Conservation (phyloP, 2,329 filamentous ascomycete species). For the Exophiala xenobiotica region DNA sequence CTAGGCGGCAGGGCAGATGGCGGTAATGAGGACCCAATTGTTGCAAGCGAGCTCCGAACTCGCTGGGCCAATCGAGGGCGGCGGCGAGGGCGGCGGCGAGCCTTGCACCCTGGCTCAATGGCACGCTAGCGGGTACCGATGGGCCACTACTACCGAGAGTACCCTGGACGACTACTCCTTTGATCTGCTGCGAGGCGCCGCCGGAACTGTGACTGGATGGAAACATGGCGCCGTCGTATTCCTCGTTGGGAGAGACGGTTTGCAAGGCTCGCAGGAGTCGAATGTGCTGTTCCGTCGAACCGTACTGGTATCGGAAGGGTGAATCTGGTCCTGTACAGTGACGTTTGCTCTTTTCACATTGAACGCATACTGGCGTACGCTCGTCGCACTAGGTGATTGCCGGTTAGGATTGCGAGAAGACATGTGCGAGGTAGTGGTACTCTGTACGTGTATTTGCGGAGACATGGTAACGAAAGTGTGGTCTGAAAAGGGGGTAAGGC, state of each 20-base stretch:
- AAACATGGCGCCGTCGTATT: not conserved
- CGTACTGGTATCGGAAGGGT: constrained; percentile 12
- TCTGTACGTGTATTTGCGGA: too few species aligned
- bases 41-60: constrained; percentile 7
- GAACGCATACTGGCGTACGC: constrained; percentile 6
- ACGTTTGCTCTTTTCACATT: constrained; percentile 15
- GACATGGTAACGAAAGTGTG: too few species aligned
- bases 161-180: too few species aligned
- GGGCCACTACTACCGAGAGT: not conserved
- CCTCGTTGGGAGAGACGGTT: not conserved
- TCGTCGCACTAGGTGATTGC: constrained; percentile 9
- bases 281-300: constrained; percentile 3
- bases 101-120: not conserved
- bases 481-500: too few species aligned
- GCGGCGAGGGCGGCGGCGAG: not conserved
- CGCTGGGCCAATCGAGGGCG: constrained; percentile 3
- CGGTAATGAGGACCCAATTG: constrained; percentile 5
- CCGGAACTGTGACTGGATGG: not conserved
- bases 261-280: constrained; percentile 9
- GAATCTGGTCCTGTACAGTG: constrained; percentile 12
- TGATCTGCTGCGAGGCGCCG: not conserved
- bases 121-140: not conserved
- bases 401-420: constrained; percentile 8
- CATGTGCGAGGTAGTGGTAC: not conserved
- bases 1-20: constrained; percentile 4